A percentile compares a stretch with the other conserved stretches of the same genome.
Evolutionary conservation across 768 basidiomycete species (phyloP).

Genomic region (Lentinula boryana): DNA sequence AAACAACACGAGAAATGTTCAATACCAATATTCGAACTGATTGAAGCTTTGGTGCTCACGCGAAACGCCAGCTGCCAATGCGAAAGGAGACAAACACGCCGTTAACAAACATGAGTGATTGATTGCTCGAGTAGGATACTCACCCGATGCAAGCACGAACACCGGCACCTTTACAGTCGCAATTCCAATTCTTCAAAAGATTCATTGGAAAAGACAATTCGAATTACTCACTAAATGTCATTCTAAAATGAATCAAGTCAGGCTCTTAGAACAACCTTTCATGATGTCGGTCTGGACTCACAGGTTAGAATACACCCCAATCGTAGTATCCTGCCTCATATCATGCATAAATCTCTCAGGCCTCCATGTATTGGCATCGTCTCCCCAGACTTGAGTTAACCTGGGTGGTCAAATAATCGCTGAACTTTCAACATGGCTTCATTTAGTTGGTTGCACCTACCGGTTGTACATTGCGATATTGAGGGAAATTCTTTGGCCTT

Average conservation of each 20-base stretch:
- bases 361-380: conserved; percentile 6
- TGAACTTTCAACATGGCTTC: not conserved
- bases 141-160: conserved; percentile 1
- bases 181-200: not conserved
- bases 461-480: conserved; percentile 21
- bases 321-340: not conserved
- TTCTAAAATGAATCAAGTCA: not conserved
- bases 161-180: not conserved
- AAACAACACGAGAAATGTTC: not conserved
- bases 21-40: not conserved
- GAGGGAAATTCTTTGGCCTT: conserved; percentile 13
- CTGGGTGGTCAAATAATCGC: not conserved
- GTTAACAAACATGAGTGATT: not conserved
- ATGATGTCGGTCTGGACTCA: not conserved
- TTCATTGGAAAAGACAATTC: not conserved
- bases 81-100: not conserved
- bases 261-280: not conserved
- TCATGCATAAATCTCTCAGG: not conserved
- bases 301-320: conserved; percentile 2
- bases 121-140: not conserved
- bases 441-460: conserved; percentile 12
- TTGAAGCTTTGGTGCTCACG: not conserved
- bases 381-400: not conserved
- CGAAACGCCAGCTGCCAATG: conserved; percentile 2
- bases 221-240: conserved; percentile 1